Evolutionary conservation across 176 grass and related monocot genomes (phyloP).

Genomic region (Ampelocalamus luodianensis): DNA sequence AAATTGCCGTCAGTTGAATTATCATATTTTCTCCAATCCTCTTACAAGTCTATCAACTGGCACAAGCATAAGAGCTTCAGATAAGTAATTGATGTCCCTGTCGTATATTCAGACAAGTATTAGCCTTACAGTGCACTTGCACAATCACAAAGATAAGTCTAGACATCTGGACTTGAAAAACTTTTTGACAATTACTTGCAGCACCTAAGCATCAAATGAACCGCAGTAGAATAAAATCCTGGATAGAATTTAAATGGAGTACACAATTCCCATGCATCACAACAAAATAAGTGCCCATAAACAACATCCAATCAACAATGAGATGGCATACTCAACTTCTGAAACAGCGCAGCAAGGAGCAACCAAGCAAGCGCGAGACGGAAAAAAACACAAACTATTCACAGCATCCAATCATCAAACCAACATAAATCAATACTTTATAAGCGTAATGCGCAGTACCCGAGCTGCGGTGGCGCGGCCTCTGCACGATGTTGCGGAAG

Average conservation of each 20-base stretch:
- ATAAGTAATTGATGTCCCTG: background rate
- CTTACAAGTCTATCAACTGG: slow-evolving; percentile 1
- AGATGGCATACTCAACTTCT: background rate
- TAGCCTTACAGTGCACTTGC: background rate
- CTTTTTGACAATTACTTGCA: slow-evolving; percentile 9
- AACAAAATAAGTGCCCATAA: background rate
- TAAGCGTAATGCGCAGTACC: slow-evolving; percentile 44
- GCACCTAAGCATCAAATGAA: background rate
- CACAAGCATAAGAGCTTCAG: background rate
- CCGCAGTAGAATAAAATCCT: background rate
- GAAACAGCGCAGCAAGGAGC: background rate
- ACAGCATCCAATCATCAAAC: background rate
- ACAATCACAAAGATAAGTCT: background rate
- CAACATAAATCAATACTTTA: background rate
- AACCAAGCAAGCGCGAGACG: background rate
- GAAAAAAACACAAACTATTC: background rate
- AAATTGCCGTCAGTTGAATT: slow-evolving; percentile 12
- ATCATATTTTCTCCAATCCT: background rate
- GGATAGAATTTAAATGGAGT: background rate
- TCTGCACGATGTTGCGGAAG: slow-evolving; percentile 84
- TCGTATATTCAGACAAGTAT: background rate
- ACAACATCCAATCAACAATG: slow-evolving; percentile 9
- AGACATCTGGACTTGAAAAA: slow-evolving; percentile 6
- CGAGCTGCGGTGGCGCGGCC: slow-evolving; percentile 82
- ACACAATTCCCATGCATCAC: slow-evolving; percentile 8